Base-by-base conservation (phyloP, 2,329 filamentous ascomycete genomes). In the Colletotrichum incanum region DNA sequence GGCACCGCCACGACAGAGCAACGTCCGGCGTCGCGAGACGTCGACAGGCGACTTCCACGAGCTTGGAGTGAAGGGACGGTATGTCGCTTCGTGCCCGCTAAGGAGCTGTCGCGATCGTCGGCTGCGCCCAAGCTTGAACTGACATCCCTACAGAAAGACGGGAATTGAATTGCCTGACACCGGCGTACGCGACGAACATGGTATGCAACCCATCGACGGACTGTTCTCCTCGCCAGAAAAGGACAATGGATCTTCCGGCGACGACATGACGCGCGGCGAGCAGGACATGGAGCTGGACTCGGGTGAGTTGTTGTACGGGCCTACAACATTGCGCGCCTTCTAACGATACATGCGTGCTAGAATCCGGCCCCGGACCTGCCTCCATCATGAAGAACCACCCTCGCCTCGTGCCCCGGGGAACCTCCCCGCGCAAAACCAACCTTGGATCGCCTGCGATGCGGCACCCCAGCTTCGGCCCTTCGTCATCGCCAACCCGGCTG, bases 161-260 rank as follows among this genome's bases (percentile, higher is more conserved):
- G 96, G 96, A 55, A 89, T 97, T 34, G 93, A 91, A 1, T 83
- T 98, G 41, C 90, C 91, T 77, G 94, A 98, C 78, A 91, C 87
- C 67, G 94, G 94, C 64, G 86, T 92, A 73, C 93, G 94, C 83
- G 96, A 98, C 83, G 95, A 97, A 80, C 87, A 98, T 87, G 96
- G 96, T 81, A 91, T 99, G 86, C 94, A 98, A 80, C 93, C 94
- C 45, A 89, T 98, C 71, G 93, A 96, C 45, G 90, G 91, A 76
- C 90, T 98, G 75, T 98, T 98, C 82, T 98, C 95, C 11, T 98
- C 95, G 26, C 95, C 95, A 18, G 89, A 90, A 75, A 93, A 92
- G 77, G 74, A 56, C 73, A 39, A 34, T 11, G 26, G 28, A 45
- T 70, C 71, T 5, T 54, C 75, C 62, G 77, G 79, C n/a, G 76